Conservation (phyloP, 1,284 basidiomycete species). For the Moniliophthora roreri region DNA sequence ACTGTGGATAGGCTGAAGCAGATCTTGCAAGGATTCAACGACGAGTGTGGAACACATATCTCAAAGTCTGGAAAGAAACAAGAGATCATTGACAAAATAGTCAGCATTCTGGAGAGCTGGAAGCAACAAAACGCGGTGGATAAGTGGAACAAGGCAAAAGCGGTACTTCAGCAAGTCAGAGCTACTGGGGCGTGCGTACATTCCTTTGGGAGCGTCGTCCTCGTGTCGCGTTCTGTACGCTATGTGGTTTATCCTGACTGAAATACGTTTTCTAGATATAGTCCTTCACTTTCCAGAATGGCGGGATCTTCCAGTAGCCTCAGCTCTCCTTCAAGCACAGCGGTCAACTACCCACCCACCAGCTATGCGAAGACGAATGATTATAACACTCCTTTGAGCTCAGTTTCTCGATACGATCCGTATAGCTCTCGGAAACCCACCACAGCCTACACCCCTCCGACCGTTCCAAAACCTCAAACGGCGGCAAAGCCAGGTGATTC, state of each 20-base stretch:
- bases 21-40: slow-evolving; percentile 71
- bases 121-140: slow-evolving; percentile 51
- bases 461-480: not conserved
- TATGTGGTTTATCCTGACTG: slow-evolving; percentile 1
- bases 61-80: slow-evolving; percentile 82
- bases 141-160: slow-evolving; percentile 65
- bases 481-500: not conserved
- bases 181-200: slow-evolving; percentile 57
- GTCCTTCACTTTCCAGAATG: slow-evolving; percentile 4
- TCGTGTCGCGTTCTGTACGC: too few relatives aligned
- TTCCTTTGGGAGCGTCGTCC: too few relatives aligned
- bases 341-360: not conserved
- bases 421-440: not conserved
- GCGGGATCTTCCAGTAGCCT: slow-evolving; percentile 4
- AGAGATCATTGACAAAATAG: slow-evolving; percentile 76
- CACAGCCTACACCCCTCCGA: not conserved
- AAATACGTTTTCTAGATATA: slow-evolving; percentile 7
- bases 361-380: not conserved
- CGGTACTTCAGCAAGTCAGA: slow-evolving; percentile 61
- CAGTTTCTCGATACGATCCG: not conserved
- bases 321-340: slow-evolving; percentile 5
- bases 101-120: slow-evolving; percentile 57
- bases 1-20: slow-evolving; percentile 82
- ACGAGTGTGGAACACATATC: slow-evolving; percentile 66
- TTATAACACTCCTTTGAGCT: not conserved